Evolutionary conservation across 139 green algal genomes (phyloP).

Genomic region (Volvox reticuliferus): DNA sequence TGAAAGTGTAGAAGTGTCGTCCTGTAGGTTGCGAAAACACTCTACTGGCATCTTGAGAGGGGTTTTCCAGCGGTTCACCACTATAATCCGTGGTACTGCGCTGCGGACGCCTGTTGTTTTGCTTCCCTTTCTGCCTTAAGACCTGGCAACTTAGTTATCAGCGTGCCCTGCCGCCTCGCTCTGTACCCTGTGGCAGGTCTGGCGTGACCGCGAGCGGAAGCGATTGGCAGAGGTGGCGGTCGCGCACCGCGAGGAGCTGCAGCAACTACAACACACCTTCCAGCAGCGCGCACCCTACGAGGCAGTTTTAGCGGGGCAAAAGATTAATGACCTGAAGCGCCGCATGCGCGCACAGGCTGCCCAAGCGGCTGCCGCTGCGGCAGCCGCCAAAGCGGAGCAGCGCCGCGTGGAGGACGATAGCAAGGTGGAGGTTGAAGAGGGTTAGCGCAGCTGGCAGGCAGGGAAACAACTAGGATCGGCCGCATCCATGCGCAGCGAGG

Average conservation of each 20-base stretch:
- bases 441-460: too few relatives aligned
- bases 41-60: too few relatives aligned
- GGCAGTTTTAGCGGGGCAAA: constrained; percentile 29
- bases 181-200: constrained; percentile 2
- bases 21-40: too few relatives aligned
- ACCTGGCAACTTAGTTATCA: too few relatives aligned
- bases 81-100: too few relatives aligned
- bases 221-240: constrained; percentile 25
- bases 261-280: background rate
- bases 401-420: constrained; percentile 30
- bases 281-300: constrained; percentile 47
- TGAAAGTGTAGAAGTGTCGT: too few relatives aligned
- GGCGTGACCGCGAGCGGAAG: constrained; percentile 33
- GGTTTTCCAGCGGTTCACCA: too few relatives aligned
- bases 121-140: too few relatives aligned
- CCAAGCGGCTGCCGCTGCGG: background rate
- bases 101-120: too few relatives aligned
- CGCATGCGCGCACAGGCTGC: constrained; percentile 35
- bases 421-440: background rate
- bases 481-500: too few relatives aligned
- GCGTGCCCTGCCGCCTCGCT: too few relatives aligned
- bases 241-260: constrained; percentile 21
- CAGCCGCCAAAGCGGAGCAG: background rate
- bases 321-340: constrained; percentile 42
- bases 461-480: too few relatives aligned